phyloP scores from a whole-genome alignment of 495 filamentous ascomycete species.

The Cercophora samala region DNA sequence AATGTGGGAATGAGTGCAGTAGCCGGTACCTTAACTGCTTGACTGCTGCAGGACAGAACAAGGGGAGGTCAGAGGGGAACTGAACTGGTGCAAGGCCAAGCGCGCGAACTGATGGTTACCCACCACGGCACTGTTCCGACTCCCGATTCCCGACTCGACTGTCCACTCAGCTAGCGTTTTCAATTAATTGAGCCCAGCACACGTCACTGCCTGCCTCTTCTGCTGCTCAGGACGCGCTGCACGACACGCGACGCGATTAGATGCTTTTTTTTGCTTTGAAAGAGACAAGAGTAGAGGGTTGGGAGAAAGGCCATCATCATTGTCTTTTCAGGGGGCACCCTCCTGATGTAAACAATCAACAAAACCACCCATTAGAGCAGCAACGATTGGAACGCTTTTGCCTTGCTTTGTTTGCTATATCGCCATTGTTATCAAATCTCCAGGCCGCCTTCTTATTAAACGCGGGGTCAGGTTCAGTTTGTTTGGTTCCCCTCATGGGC shows the following conservation, averaged over 20 bases:
- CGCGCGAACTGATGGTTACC: slow-evolving; percentile 16
- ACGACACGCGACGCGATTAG: slow-evolving; percentile 17
- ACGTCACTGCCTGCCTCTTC: slow-evolving; percentile 10
- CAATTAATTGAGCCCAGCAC: slow-evolving; percentile 20
- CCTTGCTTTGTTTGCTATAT: neutral
- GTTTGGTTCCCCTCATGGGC: neutral
- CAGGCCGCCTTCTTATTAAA: neutral
- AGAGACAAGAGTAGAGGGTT: neutral
- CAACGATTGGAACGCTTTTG: neutral
- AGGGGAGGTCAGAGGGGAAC: slow-evolving; percentile 18
- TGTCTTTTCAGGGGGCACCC: neutral
- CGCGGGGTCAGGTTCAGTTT: neutral
- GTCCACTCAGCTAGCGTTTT: slow-evolving; percentile 13
- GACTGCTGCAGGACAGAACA: slow-evolving; percentile 5
- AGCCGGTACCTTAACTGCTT: slow-evolving; percentile 11
- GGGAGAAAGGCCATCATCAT: neutral
- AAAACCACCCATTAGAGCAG: neutral
- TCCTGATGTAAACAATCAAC: slow-evolving; percentile 1
- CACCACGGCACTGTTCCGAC: slow-evolving; percentile 14
- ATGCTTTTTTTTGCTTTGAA: neutral
- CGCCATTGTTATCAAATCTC: slow-evolving; percentile 7
- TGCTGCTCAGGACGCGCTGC: slow-evolving; percentile 12
- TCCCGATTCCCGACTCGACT: slow-evolving; percentile 10
- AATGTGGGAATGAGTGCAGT: neutral
- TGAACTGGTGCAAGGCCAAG: slow-evolving; percentile 9